These are phyloP conservation scores for Erodium maritimum DNA, from an alignment of 345 rosid species.

Conservation along the genomic window DNA sequence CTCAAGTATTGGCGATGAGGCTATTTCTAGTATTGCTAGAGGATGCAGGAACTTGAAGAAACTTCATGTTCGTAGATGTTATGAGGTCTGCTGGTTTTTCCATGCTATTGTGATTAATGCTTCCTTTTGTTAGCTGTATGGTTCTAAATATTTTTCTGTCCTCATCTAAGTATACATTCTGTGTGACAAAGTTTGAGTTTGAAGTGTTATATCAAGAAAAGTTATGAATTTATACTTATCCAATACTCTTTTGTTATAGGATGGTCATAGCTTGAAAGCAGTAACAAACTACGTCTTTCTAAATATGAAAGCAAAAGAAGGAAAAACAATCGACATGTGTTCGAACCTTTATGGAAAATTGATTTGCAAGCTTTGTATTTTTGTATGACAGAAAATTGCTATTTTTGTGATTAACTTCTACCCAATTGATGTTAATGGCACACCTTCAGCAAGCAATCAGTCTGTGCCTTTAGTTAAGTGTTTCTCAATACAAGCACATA, in stretches of 20 bases:
- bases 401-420: no score
- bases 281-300: not conserved
- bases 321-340: not conserved
- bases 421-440: no score
- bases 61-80: slow-evolving; percentile 87
- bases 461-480: no score
- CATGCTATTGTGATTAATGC: not conserved
- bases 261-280: not conserved
- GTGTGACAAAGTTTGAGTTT: not conserved
- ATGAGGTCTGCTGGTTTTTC: slow-evolving; percentile 41
- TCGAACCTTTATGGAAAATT: not conserved
- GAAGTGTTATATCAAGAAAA: not conserved
- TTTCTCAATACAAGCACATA: no score
- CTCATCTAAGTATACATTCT: not conserved
- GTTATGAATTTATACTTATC: no score
- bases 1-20: slow-evolving; percentile 67
- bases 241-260: not conserved
- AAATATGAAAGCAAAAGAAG: not conserved
- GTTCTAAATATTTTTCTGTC: not conserved
- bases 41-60: slow-evolving; percentile 77
- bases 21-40: slow-evolving; percentile 62
- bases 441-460: no score
- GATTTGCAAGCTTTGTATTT: no score
- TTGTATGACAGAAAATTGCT: not conserved
- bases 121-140: not conserved